Evolutionary conservation across 2,329 filamentous ascomycete species (phyloP).

Genomic region (Paracorniculantispora psalliotae): DNA sequence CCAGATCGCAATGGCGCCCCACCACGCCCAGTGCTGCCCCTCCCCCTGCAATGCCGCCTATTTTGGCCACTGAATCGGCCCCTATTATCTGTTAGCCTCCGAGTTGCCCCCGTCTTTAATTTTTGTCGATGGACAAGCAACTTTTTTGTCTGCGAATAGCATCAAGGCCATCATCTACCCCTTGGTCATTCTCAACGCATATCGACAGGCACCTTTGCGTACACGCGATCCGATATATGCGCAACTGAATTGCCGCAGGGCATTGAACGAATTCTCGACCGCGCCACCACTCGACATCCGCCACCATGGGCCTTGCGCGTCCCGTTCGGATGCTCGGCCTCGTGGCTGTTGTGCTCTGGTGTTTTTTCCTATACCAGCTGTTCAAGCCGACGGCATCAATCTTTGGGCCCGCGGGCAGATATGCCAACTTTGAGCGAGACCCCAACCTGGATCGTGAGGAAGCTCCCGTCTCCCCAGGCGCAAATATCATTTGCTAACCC

Average conservation of each 20-base stretch:
- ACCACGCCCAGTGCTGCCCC: neutral
- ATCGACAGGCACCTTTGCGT: neutral
- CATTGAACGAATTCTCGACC: neutral
- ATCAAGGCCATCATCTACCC: neutral
- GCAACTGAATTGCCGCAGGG: neutral
- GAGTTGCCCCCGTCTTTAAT: neutral
- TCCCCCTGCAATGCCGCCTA: neutral
- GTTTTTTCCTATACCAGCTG: slow-evolving; percentile 74
- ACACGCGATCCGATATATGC: slow-evolving; percentile 6
- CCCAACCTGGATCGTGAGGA: slow-evolving; percentile 80
- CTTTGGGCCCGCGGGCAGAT: slow-evolving; percentile 36
- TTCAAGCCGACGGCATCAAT: slow-evolving; percentile 52
- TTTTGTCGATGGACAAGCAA: neutral
- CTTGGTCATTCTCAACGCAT: neutral
- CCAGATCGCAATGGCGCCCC: neutral
- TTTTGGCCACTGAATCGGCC: neutral
- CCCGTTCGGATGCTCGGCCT: slow-evolving; percentile 76
- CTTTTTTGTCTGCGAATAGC: slow-evolving; percentile 4
- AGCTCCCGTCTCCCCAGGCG: neutral
- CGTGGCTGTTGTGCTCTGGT: slow-evolving; percentile 65
- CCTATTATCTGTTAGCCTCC: slow-evolving; percentile 3
- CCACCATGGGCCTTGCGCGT: slow-evolving; percentile 75
- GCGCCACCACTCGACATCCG: neutral
- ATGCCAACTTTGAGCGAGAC: slow-evolving; percentile 65
- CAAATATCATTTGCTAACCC: slow-evolving; percentile 16